Evolutionary conservation across 2,329 filamentous ascomycete species (phyloP), one percentile per base, ranked within the genome.

Genomic region (Botrytis galanthina): DNA sequence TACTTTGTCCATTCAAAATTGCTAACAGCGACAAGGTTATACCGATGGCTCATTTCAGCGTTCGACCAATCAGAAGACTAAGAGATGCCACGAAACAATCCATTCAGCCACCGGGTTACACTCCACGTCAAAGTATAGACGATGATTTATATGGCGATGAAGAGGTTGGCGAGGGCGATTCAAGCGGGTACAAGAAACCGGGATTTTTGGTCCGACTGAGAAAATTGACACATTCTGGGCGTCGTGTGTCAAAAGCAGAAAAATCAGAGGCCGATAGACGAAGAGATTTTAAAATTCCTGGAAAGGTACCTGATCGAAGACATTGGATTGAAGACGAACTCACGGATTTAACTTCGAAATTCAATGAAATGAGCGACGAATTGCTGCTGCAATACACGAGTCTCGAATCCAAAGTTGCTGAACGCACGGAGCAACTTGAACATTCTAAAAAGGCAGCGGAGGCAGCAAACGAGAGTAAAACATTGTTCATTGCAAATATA

Each of bases 401-500:
- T 18, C 85, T 98, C 1, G 95, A 98, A 81, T 91, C 95, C 73
- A 91, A 95, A 78, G 95, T 98, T 1, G 89, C 89, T 10, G 90
- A 95, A 81, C 87, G 95, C 72, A 98, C 95, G 0, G 89, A 89
- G 51, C 93, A 98, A 82, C 85, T 98, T 0, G 94, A 97, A 80
- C 89, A 93, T 75, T 97, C 92, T 84, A 97, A 97, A 81, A 93
- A 94, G 83, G 93, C 94, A 1, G 95, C 95, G 1, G 95, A 97
- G 82, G 92, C 93, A n/a, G 95, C 95, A 5, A 98, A 97, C 78
- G 93, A 97, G 83, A 97, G 93, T 86, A 99, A 99, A 84, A 98
- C 96, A 0, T 86, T 98, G 14, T 98, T 98, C 84, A 97, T 99
- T 76, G 96, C 96, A 29, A 98, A 98, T 79, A 97, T 98, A 69